Base-by-base conservation (phyloP, 1,139 yeast species). In the Chernovozyma sophiae-reginae region DNA sequence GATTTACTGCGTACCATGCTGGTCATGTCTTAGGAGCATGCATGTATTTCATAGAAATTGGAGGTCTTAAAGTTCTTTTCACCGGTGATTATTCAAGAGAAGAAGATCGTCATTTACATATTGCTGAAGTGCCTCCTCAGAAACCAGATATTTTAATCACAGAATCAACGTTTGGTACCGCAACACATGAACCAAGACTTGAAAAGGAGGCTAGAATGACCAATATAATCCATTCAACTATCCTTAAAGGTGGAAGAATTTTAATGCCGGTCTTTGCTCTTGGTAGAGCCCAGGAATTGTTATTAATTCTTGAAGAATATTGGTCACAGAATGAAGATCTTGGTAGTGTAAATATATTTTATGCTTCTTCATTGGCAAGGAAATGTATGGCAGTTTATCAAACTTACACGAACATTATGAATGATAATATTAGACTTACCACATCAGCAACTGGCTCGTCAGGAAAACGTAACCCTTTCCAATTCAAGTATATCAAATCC, bases 1-100 rank as follows among this genome's bases (percentile, higher is more conserved):
- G 95, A 53, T 92, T 92, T 64, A 94, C 98, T 1, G 98, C 98
- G 4, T 94, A 84, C 58, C 98, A 92, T 62, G 99, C 98, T 3
- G 99, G 99, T 13, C 99, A 92, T 71, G 99, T 92, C 15, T 69
- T 92, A 35, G 99, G 99, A 36, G 97, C 98, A 12, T 97, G 98
- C 26, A 92, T 92, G 97, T 92, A 83, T 57, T 81, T 92, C 48
- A 77, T 92, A 34, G 99, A 92, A 58, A 84, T 94, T 51, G 97
- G 96, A 7, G 97, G 97, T 0, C 68, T 92, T 43, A 86, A 87
- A 48, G 73, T 89, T 1, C 62, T 94, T 37, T 92, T 90, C 56
- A 92, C 99, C 0, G 99, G 99, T 36, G 99, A 92, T 58, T 92
- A 86, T 53, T 89, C 97, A 3, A 72, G 98, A 49, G 98, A 90